These are phyloP conservation scores for Lagenaria siceraria DNA, from an alignment of 306 rosid genomes.

Conservation along the genomic window DNA sequence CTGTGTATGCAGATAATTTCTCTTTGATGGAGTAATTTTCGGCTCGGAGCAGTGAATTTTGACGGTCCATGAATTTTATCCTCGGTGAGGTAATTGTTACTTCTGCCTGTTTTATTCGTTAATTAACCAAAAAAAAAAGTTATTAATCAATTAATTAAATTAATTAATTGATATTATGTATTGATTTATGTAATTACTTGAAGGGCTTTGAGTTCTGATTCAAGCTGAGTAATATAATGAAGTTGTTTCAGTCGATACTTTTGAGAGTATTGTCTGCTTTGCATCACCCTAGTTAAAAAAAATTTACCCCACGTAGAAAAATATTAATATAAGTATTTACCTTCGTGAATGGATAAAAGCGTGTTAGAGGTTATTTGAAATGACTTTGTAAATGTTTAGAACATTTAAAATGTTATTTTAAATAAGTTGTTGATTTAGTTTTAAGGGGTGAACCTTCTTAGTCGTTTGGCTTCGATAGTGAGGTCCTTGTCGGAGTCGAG, in stretches of 20 bases:
- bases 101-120: constrained; percentile 11
- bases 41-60: constrained; percentile 11
- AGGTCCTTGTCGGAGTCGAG: background rate
- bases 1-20: background rate
- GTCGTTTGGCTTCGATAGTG: background rate
- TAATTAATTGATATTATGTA: background rate
- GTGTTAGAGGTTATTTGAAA: too few species aligned
- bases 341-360: too few species aligned
- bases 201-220: constrained; percentile 5
- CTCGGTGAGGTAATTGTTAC: constrained; percentile 8
- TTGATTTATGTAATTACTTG: constrained; percentile 11
- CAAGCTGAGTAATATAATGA: constrained; percentile 6
- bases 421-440: too few species aligned
- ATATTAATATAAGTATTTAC: too few species aligned
- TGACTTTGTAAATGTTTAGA: too few species aligned
- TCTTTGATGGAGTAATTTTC: constrained; percentile 17
- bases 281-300: constrained; percentile 1
- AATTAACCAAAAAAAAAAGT: background rate
- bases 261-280: constrained; percentile 17
- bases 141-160: background rate
- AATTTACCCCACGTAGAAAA: too few species aligned
- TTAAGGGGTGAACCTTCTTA: background rate
- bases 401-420: too few species aligned
- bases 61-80: background rate
- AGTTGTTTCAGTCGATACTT: constrained; percentile 15